These are phyloP conservation scores for Penstemon davidsonii DNA, from an alignment of 257 asterid species.

Conservation along the genomic window DNA sequence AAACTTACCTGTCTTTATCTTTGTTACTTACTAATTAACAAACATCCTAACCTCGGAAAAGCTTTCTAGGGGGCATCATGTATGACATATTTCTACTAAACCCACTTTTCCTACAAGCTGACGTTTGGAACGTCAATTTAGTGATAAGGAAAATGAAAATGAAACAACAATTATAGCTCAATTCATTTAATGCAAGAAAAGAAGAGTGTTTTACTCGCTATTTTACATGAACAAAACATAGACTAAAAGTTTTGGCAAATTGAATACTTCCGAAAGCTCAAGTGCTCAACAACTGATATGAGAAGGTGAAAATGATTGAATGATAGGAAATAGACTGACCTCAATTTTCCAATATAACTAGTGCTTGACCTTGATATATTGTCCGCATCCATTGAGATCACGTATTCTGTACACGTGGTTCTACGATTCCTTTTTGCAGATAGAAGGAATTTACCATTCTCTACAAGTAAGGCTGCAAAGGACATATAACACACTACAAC, in stretches of 20 bases:
- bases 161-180: too few species aligned
- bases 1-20: too few species aligned
- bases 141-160: too few species aligned
- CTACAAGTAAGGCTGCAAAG: constrained; percentile 72
- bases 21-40: background rate
- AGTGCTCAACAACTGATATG: background rate
- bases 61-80: background rate
- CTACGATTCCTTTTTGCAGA: constrained; percentile 80
- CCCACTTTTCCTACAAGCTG: background rate
- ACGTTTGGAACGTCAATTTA: too few species aligned
- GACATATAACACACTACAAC: background rate
- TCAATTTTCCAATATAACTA: constrained; percentile 76
- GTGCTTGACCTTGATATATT: constrained; percentile 67
- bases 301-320: constrained; percentile 7
- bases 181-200: too few species aligned
- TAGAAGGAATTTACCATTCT: constrained; percentile 87
- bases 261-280: background rate
- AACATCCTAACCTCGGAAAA: background rate
- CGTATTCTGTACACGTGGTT: constrained; percentile 80
- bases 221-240: too few species aligned
- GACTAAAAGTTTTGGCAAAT: background rate
- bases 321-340: constrained; percentile 40
- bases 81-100: background rate
- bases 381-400: constrained; percentile 77
- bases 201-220: too few species aligned